Evolutionary conservation across 345 rosid genomes (phyloP), one percentile per base, ranked within the genome.

Genomic region (Trapa incisa): DNA sequence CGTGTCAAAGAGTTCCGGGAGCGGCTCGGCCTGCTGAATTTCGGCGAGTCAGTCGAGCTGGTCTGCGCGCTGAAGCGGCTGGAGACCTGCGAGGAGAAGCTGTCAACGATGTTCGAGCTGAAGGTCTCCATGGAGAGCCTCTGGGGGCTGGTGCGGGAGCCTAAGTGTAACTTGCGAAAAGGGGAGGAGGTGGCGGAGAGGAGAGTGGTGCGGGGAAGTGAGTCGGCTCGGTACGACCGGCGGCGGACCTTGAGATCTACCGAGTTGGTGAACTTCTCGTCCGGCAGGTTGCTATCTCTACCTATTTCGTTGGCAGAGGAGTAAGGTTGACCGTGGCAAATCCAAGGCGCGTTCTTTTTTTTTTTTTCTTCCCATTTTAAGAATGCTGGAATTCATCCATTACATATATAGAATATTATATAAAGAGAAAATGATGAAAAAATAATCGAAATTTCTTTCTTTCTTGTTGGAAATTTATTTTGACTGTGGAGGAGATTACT

Each of bases 31-130:
- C 75, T 71, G 47, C 72, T 86, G 75, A 82, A 83, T 22, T 86
- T 87, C 35, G 82, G 74, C 52, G 91, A 88, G 67, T 76, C 87
- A 74, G 75, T 92, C 3, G 90, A 88, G 88, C 78, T 89, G 73
- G 82, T 62, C 2, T 89, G 86, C 70, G 73, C 70, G 12, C 76
- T 89, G 71, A 85, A 78, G 67, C 75, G 86, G 73, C 56, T 88
- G 3, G 89, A 84, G 70, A 76, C 57, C 62, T 82, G 84, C 57
- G 78, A 80, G 74, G 91, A 84, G 67, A 76, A 72, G 43, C 63
- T 84, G 67, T 39, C 71, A 61, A 67, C 35, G n/a, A 61, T 84
- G 63, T 76, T 61, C 47, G n/a, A 73, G 0, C 60, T 83, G 76
- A 81, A 66, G 76, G 78, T 50, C 63, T 63, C 79, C 76, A 67